These are phyloP conservation scores for Talaromyces rugulosus DNA, from an alignment of 2,329 filamentous ascomycete genomes.

Conservation along the genomic window DNA sequence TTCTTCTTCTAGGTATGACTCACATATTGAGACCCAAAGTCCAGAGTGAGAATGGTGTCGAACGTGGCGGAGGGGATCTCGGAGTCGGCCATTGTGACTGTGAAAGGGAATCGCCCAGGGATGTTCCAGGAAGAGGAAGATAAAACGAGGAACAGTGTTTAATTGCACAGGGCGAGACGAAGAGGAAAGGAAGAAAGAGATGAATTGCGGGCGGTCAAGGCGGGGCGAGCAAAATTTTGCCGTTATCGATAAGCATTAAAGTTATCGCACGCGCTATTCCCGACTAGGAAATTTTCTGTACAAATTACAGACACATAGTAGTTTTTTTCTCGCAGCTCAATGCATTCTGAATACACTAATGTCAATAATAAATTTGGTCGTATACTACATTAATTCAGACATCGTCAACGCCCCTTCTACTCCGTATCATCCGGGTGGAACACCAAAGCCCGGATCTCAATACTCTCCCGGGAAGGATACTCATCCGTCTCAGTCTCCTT, in stretches of 20 bases:
- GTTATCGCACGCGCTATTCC: background rate
- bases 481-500: conserved; percentile 38
- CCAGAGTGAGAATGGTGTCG: conserved; percentile 14
- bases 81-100: background rate
- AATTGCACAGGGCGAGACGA: background rate
- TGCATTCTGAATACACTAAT: background rate
- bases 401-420: conserved; percentile 1
- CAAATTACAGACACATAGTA: background rate
- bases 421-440: conserved; percentile 44
- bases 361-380: background rate
- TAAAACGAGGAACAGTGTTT: background rate
- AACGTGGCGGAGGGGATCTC: background rate
- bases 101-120: background rate
- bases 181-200: background rate
- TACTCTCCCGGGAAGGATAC: conserved; percentile 45
- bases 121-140: background rate
- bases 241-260: background rate
- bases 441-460: conserved; percentile 54
- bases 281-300: background rate
- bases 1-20: background rate
- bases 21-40: background rate
- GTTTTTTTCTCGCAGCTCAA: background rate
- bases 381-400: background rate
- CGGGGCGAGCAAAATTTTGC: background rate
- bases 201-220: background rate